Conservation (phyloP, 768 basidiomycete genomes). For the Mrakia gelida region DNA sequence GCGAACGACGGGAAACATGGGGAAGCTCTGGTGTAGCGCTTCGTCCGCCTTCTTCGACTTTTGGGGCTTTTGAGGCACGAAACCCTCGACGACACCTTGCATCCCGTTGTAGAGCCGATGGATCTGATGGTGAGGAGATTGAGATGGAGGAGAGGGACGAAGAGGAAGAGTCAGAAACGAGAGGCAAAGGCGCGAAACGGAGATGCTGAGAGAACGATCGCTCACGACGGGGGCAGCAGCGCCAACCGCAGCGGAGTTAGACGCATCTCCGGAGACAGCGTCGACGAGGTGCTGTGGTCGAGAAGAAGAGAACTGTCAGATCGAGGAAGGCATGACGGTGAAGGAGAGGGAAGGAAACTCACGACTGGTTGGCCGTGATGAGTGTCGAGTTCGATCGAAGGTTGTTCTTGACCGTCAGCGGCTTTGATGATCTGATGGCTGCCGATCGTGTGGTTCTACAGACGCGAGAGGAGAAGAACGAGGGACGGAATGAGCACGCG, state of each 20-base stretch:
- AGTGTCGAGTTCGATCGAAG: neutral
- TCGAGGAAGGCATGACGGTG: neutral
- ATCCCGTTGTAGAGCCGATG: conserved; percentile 19
- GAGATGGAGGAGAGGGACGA: neutral
- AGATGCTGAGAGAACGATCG: too few species aligned
- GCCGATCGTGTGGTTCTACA: neutral
- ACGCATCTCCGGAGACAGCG: too few species aligned
- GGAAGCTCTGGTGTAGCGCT: neutral
- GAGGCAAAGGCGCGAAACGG: neutral
- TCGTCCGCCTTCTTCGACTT: neutral
- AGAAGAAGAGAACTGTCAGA: neutral
- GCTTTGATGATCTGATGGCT: neutral
- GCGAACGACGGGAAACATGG: neutral
- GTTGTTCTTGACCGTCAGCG: neutral
- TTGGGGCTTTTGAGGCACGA: neutral
- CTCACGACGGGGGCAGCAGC: too few species aligned
- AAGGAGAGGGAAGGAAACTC: neutral
- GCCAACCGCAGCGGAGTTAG: too few species aligned
- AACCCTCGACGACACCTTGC: conserved; percentile 16
- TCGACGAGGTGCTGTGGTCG: too few species aligned
- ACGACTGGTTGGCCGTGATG: neutral
- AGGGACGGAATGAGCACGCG: neutral
- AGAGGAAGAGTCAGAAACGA: neutral
- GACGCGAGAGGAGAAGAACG: neutral
- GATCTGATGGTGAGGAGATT: neutral